Conservation (phyloP, 148 eudicot genomes). For the Chenopodium berlandieri region DNA sequence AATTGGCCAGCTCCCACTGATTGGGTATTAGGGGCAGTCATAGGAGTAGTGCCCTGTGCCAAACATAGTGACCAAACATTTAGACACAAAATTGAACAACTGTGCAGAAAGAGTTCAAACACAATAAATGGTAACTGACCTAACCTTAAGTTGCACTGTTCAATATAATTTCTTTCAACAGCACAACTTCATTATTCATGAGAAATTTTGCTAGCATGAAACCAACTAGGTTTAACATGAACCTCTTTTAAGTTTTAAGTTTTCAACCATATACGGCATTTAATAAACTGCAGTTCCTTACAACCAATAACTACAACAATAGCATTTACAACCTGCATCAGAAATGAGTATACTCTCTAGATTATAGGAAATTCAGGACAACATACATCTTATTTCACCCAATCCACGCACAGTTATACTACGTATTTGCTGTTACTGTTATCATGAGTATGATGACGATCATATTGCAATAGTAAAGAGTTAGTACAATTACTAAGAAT, state of each 20-base stretch:
- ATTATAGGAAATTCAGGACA: neutral
- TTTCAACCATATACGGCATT: neutral
- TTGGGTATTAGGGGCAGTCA: slow-evolving; percentile 47
- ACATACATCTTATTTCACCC: too few species aligned
- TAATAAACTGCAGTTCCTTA: neutral
- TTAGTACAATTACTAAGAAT: too few species aligned
- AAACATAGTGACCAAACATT: neutral
- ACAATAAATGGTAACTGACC: neutral
- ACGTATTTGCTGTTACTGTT: too few species aligned
- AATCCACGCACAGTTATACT: too few species aligned
- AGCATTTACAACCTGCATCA: neutral
- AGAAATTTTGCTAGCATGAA: neutral
- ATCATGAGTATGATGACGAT: too few species aligned
- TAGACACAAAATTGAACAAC: neutral
- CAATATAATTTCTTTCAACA: neutral
- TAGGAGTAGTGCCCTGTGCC: slow-evolving; percentile 61
- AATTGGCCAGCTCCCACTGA: slow-evolving; percentile 45
- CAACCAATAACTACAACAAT: neutral
- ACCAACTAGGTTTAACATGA: neutral
- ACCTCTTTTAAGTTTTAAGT: neutral
- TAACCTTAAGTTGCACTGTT: neutral
- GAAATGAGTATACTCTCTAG: neutral
- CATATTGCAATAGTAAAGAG: too few species aligned
- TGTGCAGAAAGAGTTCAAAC: neutral
- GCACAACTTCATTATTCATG: neutral